A percentile compares a stretch with the other conserved stretches of the same genome.
Evolutionary conservation across 352 stramenopile species (phyloP).

Genomic region (Phytophthora hibernalis): DNA sequence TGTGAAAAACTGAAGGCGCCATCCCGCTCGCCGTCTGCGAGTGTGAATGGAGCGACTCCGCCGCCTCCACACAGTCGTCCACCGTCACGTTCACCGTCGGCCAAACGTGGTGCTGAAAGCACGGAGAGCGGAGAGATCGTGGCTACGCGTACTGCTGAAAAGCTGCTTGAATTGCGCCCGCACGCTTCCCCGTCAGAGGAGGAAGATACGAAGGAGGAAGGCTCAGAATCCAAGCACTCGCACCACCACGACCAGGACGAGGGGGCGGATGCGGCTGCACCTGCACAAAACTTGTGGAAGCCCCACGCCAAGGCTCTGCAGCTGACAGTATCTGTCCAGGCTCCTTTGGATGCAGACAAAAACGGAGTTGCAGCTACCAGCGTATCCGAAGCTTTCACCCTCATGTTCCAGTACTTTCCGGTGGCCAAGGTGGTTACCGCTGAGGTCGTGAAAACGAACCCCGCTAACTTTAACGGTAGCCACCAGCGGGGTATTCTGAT

Average conservation of each 20-base stretch:
- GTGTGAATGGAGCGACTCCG: slow-evolving; percentile 17
- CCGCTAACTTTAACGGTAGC: slow-evolving; percentile 25
- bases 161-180: slow-evolving; percentile 52
- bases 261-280: slow-evolving; percentile 9
- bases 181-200: slow-evolving; percentile 36
- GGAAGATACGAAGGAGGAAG: slow-evolving; percentile 48
- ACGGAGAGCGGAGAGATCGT: slow-evolving; percentile 56
- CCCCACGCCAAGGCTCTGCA: slow-evolving; percentile 60
- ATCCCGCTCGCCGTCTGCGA: slow-evolving; percentile 42
- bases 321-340: slow-evolving; percentile 52
- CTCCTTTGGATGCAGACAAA: slow-evolving; percentile 35
- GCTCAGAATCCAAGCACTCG: slow-evolving; percentile 19
- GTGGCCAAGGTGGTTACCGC: slow-evolving; percentile 61
- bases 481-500: slow-evolving; percentile 47
- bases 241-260: slow-evolving; percentile 38
- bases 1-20: slow-evolving; percentile 55
- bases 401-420: slow-evolving; percentile 76
- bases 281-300: slow-evolving; percentile 54
- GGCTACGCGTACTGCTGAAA: slow-evolving; percentile 44
- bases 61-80: slow-evolving; percentile 24
- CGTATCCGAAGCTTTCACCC: slow-evolving; percentile 44
- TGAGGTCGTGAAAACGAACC: slow-evolving; percentile 50
- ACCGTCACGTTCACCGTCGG: slow-evolving; percentile 64
- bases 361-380: slow-evolving; percentile 29
- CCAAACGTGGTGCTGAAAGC: slow-evolving; percentile 29